A percentile compares a stretch with the other conserved stretches of the same genome.
Conservation (phyloP, 352 stramenopile genomes). For the Blastocystis sp. region DNA sequence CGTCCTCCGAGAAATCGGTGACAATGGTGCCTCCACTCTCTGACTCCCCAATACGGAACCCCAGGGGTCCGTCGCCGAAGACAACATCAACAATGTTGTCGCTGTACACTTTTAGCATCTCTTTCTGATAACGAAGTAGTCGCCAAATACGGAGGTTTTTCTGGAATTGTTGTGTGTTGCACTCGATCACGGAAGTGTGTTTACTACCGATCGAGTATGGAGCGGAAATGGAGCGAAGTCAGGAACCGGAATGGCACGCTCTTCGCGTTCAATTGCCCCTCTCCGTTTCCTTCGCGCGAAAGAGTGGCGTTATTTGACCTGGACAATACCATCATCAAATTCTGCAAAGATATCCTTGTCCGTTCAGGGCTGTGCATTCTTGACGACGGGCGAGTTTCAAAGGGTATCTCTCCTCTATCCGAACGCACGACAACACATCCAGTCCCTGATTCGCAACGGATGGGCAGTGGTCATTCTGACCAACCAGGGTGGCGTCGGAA, state of each 20-base stretch:
- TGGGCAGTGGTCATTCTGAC: conserved; percentile 7
- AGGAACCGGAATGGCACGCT: background rate
- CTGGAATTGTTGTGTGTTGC: background rate
- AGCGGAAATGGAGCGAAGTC: conserved; percentile 21
- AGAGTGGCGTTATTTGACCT: conserved; percentile 68
- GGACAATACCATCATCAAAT: conserved; percentile 61
- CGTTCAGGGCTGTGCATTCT: no score
- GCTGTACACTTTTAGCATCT: conserved; percentile 61
- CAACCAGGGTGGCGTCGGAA: conserved; percentile 18
- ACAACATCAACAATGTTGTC: conserved; percentile 23
- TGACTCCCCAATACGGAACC: conserved; percentile 27
- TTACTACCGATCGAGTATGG: background rate
- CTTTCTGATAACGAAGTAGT: background rate
- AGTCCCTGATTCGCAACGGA: conserved; percentile 9
- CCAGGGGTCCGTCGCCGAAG: conserved; percentile 52
- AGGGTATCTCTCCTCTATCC: conserved; percentile 14
- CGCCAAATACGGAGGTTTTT: background rate
- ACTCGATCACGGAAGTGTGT: no score
- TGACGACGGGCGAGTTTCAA: background rate
- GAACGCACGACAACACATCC: background rate
- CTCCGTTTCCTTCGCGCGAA: background rate
- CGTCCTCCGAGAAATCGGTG: conserved; percentile 12
- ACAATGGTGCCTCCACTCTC: conserved; percentile 26
- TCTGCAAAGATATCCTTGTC: conserved; percentile 38
- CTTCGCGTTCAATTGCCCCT: conserved; percentile 15